Conservation (phyloP, 495 filamentous ascomycete species). For the Lineolata rhizophorae region DNA sequence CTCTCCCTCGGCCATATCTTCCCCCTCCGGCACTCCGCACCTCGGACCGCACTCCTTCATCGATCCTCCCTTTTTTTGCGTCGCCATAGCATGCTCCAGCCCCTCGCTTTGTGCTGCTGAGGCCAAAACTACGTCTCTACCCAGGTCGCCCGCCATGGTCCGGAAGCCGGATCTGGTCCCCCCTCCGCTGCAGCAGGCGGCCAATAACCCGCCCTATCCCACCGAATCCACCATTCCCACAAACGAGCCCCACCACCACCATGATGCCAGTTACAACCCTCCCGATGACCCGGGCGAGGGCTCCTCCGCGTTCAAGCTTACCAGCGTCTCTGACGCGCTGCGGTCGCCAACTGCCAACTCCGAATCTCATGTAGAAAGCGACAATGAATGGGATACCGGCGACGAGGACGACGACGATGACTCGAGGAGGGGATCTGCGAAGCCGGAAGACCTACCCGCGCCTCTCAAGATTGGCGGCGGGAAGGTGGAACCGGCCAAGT, state of each 20-base stretch:
- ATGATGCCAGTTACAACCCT: conserved; percentile 4
- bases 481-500: conserved; percentile 2
- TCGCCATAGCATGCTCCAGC: no score
- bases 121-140: no score
- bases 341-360: neutral
- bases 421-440: neutral
- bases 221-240: conserved; percentile 6
- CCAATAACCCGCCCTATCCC: conserved; percentile 14
- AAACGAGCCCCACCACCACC: conserved; percentile 1
- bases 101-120: no score
- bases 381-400: conserved; percentile 6
- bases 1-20: no score
- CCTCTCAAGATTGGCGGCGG: conserved; percentile 9
- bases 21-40: no score
- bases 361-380: neutral
- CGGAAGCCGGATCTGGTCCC: conserved; percentile 10
- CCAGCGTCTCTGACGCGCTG: conserved; percentile 1
- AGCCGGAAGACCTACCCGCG: conserved; percentile 6
- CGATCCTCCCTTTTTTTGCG: no score
- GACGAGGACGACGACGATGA: conserved; percentile 1
- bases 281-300: no score
- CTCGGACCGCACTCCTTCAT: no score
- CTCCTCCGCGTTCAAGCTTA: no score
- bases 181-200: conserved; percentile 10
- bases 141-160: no score